These are phyloP conservation scores for Chrysanthemum lavandulifolium DNA, from an alignment of 129 eudicot genomes.

Conservation along the genomic window DNA sequence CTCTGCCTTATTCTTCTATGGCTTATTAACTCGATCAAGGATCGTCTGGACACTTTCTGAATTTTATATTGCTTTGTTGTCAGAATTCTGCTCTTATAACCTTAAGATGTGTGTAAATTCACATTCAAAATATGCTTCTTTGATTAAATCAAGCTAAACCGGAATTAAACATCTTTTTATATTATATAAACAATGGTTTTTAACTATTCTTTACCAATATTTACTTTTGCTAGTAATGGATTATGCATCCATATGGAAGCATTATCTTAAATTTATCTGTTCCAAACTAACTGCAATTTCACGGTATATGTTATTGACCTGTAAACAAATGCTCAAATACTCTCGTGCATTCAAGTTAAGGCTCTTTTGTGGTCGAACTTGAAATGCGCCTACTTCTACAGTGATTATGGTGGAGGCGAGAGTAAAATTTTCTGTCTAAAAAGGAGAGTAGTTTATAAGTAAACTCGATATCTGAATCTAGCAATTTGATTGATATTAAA, in stretches of 20 bases:
- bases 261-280: no score
- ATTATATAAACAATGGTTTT: not conserved
- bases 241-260: no score
- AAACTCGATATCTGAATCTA: not conserved
- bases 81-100: constrained; percentile 6
- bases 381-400: no score
- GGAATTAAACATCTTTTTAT: not conserved
- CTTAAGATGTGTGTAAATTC: not conserved
- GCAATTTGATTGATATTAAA: constrained; percentile 14
- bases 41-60: not conserved
- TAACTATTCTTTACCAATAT: not conserved
- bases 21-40: not conserved
- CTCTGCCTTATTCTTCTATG: constrained; percentile 6
- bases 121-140: constrained; percentile 3
- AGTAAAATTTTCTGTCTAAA: no score
- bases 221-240: constrained; percentile 1
- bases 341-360: no score
- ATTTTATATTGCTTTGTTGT: no score
- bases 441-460: no score
- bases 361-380: no score
- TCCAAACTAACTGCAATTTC: no score
- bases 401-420: no score
- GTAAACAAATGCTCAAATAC: no score
- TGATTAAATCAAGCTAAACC: not conserved
- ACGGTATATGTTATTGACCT: no score